A percentile compares a stretch with the other conserved stretches of the same genome.
Evolutionary conservation across 352 stramenopile genomes (phyloP).

Genomic region (Lagenidium giganteum): DNA sequence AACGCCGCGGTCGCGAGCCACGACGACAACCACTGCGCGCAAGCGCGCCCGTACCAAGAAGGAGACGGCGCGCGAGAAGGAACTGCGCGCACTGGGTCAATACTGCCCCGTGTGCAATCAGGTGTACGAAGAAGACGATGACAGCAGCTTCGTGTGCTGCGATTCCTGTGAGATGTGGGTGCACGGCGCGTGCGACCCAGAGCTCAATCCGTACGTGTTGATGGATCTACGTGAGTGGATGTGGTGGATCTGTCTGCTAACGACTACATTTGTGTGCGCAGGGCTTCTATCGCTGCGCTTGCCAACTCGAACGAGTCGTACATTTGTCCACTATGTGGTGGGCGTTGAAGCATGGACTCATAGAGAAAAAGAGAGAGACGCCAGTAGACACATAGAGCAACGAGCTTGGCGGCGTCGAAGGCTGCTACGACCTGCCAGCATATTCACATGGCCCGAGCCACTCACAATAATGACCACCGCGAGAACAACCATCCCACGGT

Average conservation of each 20-base stretch:
- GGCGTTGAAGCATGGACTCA: no score
- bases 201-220: slow-evolving; percentile 56
- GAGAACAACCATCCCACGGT: no score
- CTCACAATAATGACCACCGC: no score
- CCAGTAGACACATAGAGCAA: no score
- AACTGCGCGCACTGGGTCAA: slow-evolving; percentile 71
- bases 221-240: not conserved
- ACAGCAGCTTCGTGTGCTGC: slow-evolving; percentile 83
- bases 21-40: slow-evolving; percentile 12
- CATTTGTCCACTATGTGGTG: slow-evolving; percentile 74
- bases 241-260: slow-evolving; percentile 7
- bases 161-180: slow-evolving; percentile 88
- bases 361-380: no score
- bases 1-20: slow-evolving; percentile 4
- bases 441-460: no score
- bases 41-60: slow-evolving; percentile 64
- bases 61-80: slow-evolving; percentile 60
- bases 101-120: slow-evolving; percentile 86
- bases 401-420: no score
- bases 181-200: slow-evolving; percentile 65
- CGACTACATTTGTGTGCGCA: slow-evolving; percentile 12
- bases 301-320: slow-evolving; percentile 78
- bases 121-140: slow-evolving; percentile 83
- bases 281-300: slow-evolving; percentile 47
- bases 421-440: no score